phyloP scores from a whole-genome alignment of 2,329 filamentous ascomycete species.

The Alternaria incomplexa region DNA sequence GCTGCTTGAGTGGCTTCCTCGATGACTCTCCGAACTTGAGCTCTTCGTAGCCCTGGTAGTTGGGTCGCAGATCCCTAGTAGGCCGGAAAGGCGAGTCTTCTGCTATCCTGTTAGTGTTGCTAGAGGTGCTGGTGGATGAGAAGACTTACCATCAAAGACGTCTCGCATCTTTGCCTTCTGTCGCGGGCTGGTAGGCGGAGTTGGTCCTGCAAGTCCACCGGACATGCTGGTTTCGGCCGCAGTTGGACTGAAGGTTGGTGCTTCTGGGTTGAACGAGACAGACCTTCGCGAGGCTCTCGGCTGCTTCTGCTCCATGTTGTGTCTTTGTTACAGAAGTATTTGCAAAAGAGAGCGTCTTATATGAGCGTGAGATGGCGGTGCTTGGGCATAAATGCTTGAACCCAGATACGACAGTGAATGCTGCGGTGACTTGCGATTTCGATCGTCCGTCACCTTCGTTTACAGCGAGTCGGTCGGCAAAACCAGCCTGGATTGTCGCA shows the following conservation, averaged over 20 bases:
- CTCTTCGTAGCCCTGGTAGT: not conserved
- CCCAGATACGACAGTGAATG: constrained; percentile 5
- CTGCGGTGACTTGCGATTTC: constrained; percentile 4
- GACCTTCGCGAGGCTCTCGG: not conserved
- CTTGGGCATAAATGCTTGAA: not conserved
- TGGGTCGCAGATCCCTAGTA: not conserved
- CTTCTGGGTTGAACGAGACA: constrained; percentile 22
- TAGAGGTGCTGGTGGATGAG: not conserved
- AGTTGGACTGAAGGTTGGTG: constrained; percentile 14
- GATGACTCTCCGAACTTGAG: not conserved
- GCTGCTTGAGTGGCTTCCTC: not conserved
- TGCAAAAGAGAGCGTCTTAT: not conserved
- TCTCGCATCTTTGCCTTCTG: not conserved
- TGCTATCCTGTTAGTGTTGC: not conserved
- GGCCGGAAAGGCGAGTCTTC: constrained; percentile 9
- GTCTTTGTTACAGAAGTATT: not conserved
- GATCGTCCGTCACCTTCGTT: constrained; percentile 1
- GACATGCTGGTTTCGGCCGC: not conserved
- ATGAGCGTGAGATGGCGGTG: not conserved
- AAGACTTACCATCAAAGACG: not conserved
- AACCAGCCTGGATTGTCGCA: not conserved
- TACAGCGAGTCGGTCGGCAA: not conserved
- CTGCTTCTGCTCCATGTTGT: not conserved
- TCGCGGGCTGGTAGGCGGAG: not conserved
- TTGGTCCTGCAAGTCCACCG: not conserved